These are phyloP conservation scores for Mucuna pruriens DNA, from an alignment of 306 rosid species.

Conservation along the genomic window DNA sequence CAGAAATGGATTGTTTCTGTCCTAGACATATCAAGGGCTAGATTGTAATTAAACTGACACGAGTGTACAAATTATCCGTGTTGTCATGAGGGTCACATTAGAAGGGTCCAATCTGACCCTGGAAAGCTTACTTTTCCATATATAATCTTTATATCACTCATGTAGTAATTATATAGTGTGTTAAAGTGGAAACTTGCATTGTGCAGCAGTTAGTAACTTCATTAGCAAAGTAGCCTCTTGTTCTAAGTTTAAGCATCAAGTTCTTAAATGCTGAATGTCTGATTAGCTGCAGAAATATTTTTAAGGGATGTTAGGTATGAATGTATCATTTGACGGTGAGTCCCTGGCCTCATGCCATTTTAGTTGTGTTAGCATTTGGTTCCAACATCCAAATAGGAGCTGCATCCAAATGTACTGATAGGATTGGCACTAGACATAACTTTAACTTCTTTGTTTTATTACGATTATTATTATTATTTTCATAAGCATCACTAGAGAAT, in stretches of 20 bases:
- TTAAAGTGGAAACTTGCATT: not conserved
- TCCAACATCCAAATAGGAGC: not conserved
- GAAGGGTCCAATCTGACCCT: slow-evolving; percentile 6
- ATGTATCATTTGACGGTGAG: not conserved
- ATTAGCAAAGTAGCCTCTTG: not conserved
- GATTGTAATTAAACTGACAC: slow-evolving; percentile 26
- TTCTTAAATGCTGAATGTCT: slow-evolving; percentile 3
- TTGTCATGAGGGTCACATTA: not conserved
- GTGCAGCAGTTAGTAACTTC: not conserved
- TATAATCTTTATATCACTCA: not conserved
- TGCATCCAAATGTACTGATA: slow-evolving; percentile 23
- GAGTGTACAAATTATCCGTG: slow-evolving; percentile 31
- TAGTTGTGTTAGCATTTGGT: not conserved
- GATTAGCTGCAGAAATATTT: slow-evolving; percentile 12
- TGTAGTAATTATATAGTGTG: not conserved
- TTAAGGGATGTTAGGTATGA: not conserved
- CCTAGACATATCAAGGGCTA: slow-evolving; percentile 26
- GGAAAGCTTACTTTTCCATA: not conserved
- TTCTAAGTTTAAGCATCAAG: slow-evolving; percentile 26
- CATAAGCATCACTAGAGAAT: not conserved
- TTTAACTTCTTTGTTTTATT: not conserved
- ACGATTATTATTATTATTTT: not conserved
- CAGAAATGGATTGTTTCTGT: slow-evolving; percentile 23
- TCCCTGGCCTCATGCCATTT: not conserved
- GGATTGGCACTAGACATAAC: not conserved